Percentiles rank a stretch among this genome's conserved stretches.
These are phyloP conservation scores for Chalciporus piperatus DNA, from an alignment of 768 basidiomycete species.

Conservation along the genomic window DNA sequence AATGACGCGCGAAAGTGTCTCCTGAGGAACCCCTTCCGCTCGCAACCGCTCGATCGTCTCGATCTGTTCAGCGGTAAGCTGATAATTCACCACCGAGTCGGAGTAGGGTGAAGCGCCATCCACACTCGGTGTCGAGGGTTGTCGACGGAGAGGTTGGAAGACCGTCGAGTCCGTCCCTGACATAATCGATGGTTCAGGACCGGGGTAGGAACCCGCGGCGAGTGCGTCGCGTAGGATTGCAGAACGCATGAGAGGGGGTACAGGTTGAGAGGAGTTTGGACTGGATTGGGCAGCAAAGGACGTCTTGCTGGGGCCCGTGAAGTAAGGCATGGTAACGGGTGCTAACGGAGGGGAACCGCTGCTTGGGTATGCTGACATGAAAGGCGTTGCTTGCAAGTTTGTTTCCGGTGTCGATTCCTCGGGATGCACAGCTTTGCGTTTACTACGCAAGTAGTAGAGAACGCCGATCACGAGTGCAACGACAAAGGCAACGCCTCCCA, in stretches of 20 bases:
- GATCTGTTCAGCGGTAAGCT: constrained; percentile 14
- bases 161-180: background rate
- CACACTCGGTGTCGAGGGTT: background rate
- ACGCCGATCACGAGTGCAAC: background rate
- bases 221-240: constrained; percentile 15
- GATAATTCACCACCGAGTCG: background rate
- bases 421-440: background rate
- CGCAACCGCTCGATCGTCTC: constrained; percentile 12
- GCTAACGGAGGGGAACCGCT: background rate
- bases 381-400: constrained; percentile 1
- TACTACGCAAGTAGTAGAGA: constrained; percentile 13
- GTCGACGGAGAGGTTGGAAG: constrained; percentile 7
- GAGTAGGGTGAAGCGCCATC: background rate
- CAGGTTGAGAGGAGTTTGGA: background rate
- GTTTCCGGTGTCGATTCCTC: background rate
- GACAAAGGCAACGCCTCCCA: constrained; percentile 11
- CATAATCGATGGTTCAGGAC: background rate
- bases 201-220: background rate
- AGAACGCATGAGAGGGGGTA: constrained; percentile 8
- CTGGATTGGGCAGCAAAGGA: background rate
- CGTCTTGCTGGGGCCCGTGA: background rate
- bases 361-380: background rate
- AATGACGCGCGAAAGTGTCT: constrained; percentile 16
- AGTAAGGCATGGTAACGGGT: background rate
- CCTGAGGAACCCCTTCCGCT: constrained; percentile 7